These are phyloP conservation scores for Lentinus tigrinus DNA, from an alignment of 768 basidiomycete genomes.

Conservation along the genomic window DNA sequence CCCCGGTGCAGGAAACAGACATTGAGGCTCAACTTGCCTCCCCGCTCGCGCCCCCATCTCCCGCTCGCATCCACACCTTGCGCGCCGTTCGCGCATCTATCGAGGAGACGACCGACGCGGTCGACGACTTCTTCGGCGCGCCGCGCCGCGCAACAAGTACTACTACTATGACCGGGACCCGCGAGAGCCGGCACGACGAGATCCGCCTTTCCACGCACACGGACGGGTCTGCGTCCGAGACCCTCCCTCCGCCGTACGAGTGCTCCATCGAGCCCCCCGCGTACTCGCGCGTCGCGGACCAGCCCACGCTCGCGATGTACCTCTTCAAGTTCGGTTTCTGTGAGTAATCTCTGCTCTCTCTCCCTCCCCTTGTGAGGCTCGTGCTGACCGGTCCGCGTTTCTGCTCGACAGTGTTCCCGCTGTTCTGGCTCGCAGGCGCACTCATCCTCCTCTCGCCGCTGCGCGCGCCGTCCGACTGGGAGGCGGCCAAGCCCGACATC, in stretches of 20 bases:
- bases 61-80: not conserved
- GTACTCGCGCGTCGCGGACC: slow-evolving; percentile 36
- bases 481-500: slow-evolving; percentile 34
- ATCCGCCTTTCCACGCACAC: not conserved
- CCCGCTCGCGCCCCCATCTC: not conserved
- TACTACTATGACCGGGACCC: slow-evolving; percentile 20
- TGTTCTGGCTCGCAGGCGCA: slow-evolving; percentile 45
- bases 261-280: slow-evolving; percentile 31
- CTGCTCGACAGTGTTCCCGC: slow-evolving; percentile 42
- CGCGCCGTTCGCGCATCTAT: not conserved
- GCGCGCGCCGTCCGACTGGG: slow-evolving; percentile 35
- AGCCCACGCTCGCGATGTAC: slow-evolving; percentile 44
- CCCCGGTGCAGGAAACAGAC: not conserved
- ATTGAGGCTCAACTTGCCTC: slow-evolving; percentile 8
- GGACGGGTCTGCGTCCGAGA: slow-evolving; percentile 22
- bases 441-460: slow-evolving; percentile 43
- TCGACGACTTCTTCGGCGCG: slow-evolving; percentile 32
- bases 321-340: slow-evolving; percentile 52
- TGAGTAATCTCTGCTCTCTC: slow-evolving; percentile 31
- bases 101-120: slow-evolving; percentile 9
- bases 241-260: slow-evolving; percentile 32
- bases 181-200: slow-evolving; percentile 34
- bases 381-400: not conserved
- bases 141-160: slow-evolving; percentile 14
- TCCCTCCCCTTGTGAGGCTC: not conserved